phyloP scores from a whole-genome alignment of 306 rosid genomes.

The Begonia loranthoides region DNA sequence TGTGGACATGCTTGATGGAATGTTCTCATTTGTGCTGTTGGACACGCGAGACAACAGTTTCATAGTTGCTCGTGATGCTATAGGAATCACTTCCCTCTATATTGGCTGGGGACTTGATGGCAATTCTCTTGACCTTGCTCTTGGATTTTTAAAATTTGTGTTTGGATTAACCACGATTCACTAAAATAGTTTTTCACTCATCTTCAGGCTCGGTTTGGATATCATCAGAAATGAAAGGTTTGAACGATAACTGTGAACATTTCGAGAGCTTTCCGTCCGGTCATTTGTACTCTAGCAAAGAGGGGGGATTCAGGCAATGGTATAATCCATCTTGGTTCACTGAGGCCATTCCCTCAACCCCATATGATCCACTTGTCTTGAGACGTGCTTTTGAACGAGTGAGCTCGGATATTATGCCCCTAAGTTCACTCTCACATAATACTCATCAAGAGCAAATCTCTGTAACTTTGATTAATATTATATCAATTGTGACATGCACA shows the following conservation, averaged over 20 bases:
- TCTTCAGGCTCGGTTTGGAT: conserved; percentile 85
- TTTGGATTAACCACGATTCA: too few relatives aligned
- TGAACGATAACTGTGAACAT: conserved; percentile 88
- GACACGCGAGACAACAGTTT: conserved; percentile 92
- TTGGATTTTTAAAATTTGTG: neutral
- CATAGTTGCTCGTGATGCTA: conserved; percentile 92
- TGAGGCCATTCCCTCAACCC: conserved; percentile 67
- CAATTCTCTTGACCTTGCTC: conserved; percentile 12
- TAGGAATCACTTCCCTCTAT: conserved; percentile 84
- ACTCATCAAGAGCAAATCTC: too few relatives aligned
- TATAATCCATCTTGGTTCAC: conserved; percentile 88
- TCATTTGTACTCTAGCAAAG: conserved; percentile 85
- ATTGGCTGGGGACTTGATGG: conserved; percentile 98
- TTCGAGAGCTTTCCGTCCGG: conserved; percentile 85
- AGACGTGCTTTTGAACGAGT: conserved; percentile 65
- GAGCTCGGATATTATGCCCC: too few relatives aligned
- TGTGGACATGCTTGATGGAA: conserved; percentile 85
- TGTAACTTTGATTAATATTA: neutral
- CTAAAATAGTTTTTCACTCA: neutral
- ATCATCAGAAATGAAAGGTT: conserved; percentile 70
- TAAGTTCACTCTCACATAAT: too few relatives aligned
- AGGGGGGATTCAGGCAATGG: conserved; percentile 62
- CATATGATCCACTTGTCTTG: conserved; percentile 78
- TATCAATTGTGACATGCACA: conserved; percentile 18
- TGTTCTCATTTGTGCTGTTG: conserved; percentile 78